Conservation (phyloP, 2,329 filamentous ascomycete genomes). For the Ophiostoma montium region DNA sequence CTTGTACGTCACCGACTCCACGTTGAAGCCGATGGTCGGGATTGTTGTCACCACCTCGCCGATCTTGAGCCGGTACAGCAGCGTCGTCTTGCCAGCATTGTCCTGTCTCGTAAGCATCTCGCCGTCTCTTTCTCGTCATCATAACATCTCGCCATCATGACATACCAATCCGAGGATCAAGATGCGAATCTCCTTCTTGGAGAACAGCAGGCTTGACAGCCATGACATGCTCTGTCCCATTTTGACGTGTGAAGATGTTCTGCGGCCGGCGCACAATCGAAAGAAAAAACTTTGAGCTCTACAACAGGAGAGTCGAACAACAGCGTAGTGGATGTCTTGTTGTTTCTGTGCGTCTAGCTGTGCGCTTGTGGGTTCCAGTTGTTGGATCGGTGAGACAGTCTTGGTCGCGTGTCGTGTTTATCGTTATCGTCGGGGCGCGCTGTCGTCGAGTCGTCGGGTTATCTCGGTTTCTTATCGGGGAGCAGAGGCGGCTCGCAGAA, state of each 20-base stretch:
- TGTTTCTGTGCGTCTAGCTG: background rate
- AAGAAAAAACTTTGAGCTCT: background rate
- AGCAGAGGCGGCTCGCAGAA: background rate
- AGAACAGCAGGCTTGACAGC: slow-evolving; percentile 62
- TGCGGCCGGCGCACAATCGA: slow-evolving; percentile 4
- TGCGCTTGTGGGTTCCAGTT: background rate
- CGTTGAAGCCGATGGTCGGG: slow-evolving; percentile 98
- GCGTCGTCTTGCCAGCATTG: slow-evolving; percentile 94
- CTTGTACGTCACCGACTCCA: slow-evolving; percentile 96
- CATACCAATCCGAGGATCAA: slow-evolving; percentile 80
- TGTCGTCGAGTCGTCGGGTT: background rate
- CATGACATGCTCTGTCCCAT: slow-evolving; percentile 55
- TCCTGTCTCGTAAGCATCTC: slow-evolving; percentile 42
- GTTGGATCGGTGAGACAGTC: background rate
- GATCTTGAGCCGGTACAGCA: slow-evolving; percentile 95
- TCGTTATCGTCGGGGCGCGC: background rate
- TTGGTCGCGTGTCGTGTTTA: background rate
- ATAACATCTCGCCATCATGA: background rate
- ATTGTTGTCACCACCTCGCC: slow-evolving; percentile 98
- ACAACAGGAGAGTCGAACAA: background rate
- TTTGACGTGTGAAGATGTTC: slow-evolving; percentile 18
- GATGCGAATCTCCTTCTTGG: slow-evolving; percentile 97
- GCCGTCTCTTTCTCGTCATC: background rate
- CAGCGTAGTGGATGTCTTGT: background rate
- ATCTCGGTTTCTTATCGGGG: background rate